These are phyloP conservation scores for Populus simonii DNA, from an alignment of 345 rosid genomes.

Conservation along the genomic window DNA sequence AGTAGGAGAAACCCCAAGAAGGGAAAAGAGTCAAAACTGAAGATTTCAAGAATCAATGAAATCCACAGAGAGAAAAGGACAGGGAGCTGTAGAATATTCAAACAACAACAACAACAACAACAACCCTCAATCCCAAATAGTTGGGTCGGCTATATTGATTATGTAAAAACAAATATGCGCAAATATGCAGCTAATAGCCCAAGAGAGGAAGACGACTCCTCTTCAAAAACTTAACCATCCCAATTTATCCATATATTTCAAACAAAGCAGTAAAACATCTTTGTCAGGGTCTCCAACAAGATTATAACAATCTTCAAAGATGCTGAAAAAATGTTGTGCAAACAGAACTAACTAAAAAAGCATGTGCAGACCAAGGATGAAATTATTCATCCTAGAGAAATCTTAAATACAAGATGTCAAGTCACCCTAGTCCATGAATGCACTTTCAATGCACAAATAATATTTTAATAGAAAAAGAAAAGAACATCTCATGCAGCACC, in stretches of 20 bases:
- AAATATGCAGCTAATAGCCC: neutral
- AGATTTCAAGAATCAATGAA: neutral
- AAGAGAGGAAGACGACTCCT: neutral
- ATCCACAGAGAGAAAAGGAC: neutral
- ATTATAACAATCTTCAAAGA: neutral
- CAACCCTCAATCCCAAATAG: neutral
- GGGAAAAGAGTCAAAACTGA: neutral
- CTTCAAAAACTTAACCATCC: neutral
- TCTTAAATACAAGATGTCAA: neutral
- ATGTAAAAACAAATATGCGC: neutral
- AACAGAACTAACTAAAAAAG: neutral
- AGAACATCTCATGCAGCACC: neutral
- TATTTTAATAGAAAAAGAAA: neutral
- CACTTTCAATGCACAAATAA: neutral
- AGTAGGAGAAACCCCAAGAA: neutral
- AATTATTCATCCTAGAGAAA: neutral
- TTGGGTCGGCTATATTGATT: neutral
- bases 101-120: neutral
- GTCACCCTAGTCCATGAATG: neutral
- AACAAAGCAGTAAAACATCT: neutral
- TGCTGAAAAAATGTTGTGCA: neutral
- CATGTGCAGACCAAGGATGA: neutral
- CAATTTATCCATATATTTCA: neutral
- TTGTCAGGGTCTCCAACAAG: neutral
- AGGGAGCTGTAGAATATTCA: neutral